A percentile compares a stretch with the other conserved stretches of the same genome.
Evolutionary conservation across 805 yeast species (phyloP).

Genomic region (Diddensiella santjacobensis): DNA sequence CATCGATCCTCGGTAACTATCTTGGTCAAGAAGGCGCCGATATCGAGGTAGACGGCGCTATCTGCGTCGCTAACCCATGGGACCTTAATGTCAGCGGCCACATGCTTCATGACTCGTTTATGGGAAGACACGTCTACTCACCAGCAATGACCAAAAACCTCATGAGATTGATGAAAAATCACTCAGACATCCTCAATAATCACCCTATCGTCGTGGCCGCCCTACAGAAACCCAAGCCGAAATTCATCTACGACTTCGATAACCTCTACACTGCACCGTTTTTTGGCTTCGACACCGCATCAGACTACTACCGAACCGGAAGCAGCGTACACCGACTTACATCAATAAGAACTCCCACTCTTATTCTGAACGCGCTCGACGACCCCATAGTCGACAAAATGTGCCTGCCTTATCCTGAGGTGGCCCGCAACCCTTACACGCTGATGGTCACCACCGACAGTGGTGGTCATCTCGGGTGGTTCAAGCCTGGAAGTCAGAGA

Average conservation of each 20-base stretch:
- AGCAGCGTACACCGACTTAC: conserved; percentile 53
- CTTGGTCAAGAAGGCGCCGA: conserved; percentile 57
- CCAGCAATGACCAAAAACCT: conserved; percentile 50
- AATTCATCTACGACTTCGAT: conserved; percentile 55
- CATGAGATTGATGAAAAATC: conserved; percentile 40
- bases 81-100: conserved; percentile 53
- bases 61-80: conserved; percentile 69
- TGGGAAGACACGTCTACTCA: conserved; percentile 48
- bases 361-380: conserved; percentile 62
- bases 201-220: conserved; percentile 31
- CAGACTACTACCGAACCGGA: conserved; percentile 62
- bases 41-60: conserved; percentile 48
- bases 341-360: conserved; percentile 56
- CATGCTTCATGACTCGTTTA: conserved; percentile 38
- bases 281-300: conserved; percentile 61
- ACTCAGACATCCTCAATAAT: conserved; percentile 38
- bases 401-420: conserved; percentile 50
- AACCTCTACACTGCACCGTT: conserved; percentile 57
- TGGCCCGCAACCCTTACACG: conserved; percentile 54
- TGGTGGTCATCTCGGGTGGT: conserved; percentile 89
- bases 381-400: conserved; percentile 66
- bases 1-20: conserved; percentile 65
- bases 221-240: conserved; percentile 21
- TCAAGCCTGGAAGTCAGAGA: conserved; percentile 52
- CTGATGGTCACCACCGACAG: conserved; percentile 54